Evolutionary conservation across 1,284 basidiomycete genomes (phyloP).

Genomic region (Microbotryum scabiosae): DNA sequence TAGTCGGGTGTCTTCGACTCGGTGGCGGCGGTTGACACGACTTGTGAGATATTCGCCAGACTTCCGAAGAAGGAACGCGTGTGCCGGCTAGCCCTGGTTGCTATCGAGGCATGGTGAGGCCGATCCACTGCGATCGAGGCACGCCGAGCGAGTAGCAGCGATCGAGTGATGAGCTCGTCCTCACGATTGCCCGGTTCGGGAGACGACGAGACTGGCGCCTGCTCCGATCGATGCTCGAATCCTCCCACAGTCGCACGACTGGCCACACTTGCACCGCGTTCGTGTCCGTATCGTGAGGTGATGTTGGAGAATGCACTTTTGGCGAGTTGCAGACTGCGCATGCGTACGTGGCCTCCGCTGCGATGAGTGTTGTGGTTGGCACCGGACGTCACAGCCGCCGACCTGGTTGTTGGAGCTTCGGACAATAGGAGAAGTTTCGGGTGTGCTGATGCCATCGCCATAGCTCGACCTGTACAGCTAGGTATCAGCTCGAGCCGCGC

Average conservation of each 20-base stretch:
- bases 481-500: no score
- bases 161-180: constrained; percentile 12
- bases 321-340: constrained; percentile 24
- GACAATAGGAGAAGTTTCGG: constrained; percentile 23
- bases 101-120: background rate
- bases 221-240: constrained; percentile 4
- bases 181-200: background rate
- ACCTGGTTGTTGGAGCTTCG: no score
- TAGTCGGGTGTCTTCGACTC: background rate
- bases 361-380: no score
- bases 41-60: background rate
- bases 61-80: background rate
- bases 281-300: background rate
- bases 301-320: constrained; percentile 1
- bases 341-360: constrained; percentile 13
- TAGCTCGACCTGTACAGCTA: constrained; percentile 15
- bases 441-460: constrained; percentile 20
- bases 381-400: no score
- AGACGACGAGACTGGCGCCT: constrained; percentile 1
- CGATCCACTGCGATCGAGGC: background rate
- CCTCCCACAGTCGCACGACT: constrained; percentile 18
- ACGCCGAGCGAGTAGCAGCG: constrained; percentile 8
- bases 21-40: no score
- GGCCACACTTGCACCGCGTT: background rate
- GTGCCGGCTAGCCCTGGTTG: background rate